phyloP scores from a whole-genome alignment of 768 basidiomycete species.

The Phanerochaete sordida region DNA sequence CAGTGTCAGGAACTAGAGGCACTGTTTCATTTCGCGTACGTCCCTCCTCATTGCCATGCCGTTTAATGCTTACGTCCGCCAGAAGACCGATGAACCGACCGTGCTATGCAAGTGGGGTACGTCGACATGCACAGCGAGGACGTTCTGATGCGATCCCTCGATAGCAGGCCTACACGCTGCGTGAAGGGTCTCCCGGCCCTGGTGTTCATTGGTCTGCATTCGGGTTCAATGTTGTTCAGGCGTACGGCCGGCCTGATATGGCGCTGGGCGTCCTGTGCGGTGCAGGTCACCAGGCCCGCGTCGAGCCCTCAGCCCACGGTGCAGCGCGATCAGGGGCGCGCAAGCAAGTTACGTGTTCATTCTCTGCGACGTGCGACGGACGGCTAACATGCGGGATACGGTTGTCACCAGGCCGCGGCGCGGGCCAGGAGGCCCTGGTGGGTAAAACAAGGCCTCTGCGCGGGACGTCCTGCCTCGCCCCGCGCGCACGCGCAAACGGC shows the following conservation, averaged over 20 bases:
- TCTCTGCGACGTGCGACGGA: neutral
- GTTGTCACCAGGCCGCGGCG: neutral
- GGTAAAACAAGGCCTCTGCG: too few relatives aligned
- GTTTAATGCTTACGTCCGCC: neutral
- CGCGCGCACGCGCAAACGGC: too few relatives aligned
- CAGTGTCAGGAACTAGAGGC: neutral
- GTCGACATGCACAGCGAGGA: neutral
- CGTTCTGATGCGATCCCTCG: neutral
- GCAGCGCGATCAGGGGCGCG: neutral
- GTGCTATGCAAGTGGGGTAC: neutral
- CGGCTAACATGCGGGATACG: neutral
- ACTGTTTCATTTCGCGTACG: neutral
- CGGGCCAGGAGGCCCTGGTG: too few relatives aligned
- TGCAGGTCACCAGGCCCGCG: too few relatives aligned
- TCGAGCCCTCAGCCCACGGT: too few relatives aligned
- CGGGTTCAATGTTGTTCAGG: too few relatives aligned
- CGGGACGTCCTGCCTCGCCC: too few relatives aligned
- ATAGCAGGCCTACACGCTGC: neutral
- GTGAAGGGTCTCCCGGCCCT: neutral
- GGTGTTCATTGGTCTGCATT: too few relatives aligned
- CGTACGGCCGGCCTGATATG: too few relatives aligned
- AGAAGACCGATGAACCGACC: neutral
- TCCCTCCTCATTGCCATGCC: neutral
- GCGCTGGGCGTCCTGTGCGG: too few relatives aligned
- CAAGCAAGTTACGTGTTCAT: neutral